Evolutionary conservation across 208 protist species (phyloP), one percentile per base, ranked within the genome.

Genomic region (Herpetomonas tarakana): DNA sequence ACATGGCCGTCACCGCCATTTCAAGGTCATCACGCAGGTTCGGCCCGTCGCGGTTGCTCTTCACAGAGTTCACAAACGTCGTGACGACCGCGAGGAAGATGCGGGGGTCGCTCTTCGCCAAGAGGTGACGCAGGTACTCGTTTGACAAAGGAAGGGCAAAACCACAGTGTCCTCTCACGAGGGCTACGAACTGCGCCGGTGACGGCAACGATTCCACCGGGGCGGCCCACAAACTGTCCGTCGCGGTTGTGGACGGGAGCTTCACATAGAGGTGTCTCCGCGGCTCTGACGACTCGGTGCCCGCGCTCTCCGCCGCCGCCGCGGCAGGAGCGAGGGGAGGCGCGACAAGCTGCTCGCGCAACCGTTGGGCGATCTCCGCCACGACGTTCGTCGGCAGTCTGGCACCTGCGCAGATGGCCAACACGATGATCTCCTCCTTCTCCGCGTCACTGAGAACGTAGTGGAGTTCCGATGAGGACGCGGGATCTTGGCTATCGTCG

Each of bases 171-270:
- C 69, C 56, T n/a, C 81, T 79, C 22, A 81, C 74, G 30, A 60
- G 58, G 24, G 71, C 72, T 1, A 93, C 72, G 63, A 93, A 93
- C 31, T 88, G 81, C 1, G 71, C 78, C 12, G 82, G 74, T 22
- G 65, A 65, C 24, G 61, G 66, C 16, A 49, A 18, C 9, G 9
- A 24, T 49, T 4, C 9, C 19, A 49, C 44, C 4, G 44, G 44
- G 16, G 19, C 44, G 9, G 9, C 19, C 3, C 9, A 4, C 6
- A 49, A 18, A 22, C 4, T 22, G 3, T 11, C 19, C 4, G 9
- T 18, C 9, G 19, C 19, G 16, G 44, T 4, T 11, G 9, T 49
- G 9, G 9, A 22, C 11, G 44, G 16, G 6, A 49, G 19, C 9
- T 49, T 4, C 16, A 49, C 44, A 22, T 24, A 49, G 11, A 49